Evolutionary conservation across 2,329 filamentous ascomycete genomes (phyloP).

Genomic region (Proliferodiscus dingleyae): DNA sequence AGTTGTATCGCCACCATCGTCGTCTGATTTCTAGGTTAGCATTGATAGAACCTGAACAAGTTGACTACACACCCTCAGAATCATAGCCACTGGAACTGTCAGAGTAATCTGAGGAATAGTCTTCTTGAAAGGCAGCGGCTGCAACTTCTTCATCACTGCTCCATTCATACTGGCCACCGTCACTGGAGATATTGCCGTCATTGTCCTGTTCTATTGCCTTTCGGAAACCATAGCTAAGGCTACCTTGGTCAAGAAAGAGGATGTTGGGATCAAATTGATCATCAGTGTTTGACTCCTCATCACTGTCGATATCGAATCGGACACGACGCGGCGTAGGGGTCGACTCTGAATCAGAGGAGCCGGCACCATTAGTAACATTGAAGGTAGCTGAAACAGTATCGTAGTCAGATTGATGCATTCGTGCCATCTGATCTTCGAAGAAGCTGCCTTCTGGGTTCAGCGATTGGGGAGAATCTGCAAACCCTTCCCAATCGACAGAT

Average conservation of each 20-base stretch:
- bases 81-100: slow-evolving; percentile 42
- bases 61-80: slow-evolving; percentile 50
- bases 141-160: slow-evolving; percentile 13
- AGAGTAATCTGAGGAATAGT: slow-evolving; percentile 32
- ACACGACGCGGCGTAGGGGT: slow-evolving; percentile 46
- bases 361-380: slow-evolving; percentile 11
- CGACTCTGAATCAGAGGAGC: slow-evolving; percentile 13
- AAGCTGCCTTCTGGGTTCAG: slow-evolving; percentile 21
- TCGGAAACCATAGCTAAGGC: slow-evolving; percentile 67
- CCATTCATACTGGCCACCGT: slow-evolving; percentile 25
- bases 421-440: slow-evolving; percentile 34
- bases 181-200: slow-evolving; percentile 32
- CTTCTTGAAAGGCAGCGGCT: slow-evolving; percentile 40
- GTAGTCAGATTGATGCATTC: slow-evolving; percentile 12
- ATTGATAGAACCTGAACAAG: slow-evolving; percentile 18
- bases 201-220: slow-evolving; percentile 70
- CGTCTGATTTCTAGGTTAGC: slow-evolving; percentile 43
- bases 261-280: slow-evolving; percentile 71
- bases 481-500: slow-evolving; percentile 52
- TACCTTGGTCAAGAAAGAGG: slow-evolving; percentile 65
- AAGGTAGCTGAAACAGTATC: slow-evolving; percentile 13
- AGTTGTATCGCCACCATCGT: slow-evolving; percentile 55
- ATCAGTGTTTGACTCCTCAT: slow-evolving; percentile 59
- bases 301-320: slow-evolving; percentile 67
- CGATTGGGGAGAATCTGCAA: slow-evolving; percentile 43